A percentile compares a stretch with the other conserved stretches of the same genome.
phyloP scores from a whole-genome alignment of 148 eudicot species.

The Polygonum maritimum region DNA sequence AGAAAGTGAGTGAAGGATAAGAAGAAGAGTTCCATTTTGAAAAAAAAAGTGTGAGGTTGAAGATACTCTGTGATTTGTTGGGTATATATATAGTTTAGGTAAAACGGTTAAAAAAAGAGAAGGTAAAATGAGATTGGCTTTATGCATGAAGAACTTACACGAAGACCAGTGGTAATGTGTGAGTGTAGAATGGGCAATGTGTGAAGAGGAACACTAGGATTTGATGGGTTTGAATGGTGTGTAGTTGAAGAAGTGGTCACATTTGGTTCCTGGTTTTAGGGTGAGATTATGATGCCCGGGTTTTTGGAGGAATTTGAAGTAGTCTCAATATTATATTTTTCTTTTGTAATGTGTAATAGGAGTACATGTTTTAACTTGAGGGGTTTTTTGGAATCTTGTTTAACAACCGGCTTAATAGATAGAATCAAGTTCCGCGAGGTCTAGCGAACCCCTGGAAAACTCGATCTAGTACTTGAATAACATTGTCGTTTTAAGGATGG shows the following conservation, averaged over 20 bases:
- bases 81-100: too few relatives aligned
- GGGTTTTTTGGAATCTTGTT: too few relatives aligned
- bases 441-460: too few relatives aligned
- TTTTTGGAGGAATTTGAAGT: neutral
- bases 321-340: too few relatives aligned
- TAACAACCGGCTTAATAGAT: too few relatives aligned
- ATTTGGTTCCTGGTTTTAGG: neutral
- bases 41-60: neutral
- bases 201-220: neutral
- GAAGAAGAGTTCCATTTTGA: neutral
- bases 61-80: neutral
- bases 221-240: neutral
- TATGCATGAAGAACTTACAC: neutral
- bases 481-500: too few relatives aligned
- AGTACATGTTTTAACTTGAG: too few relatives aligned
- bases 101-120: neutral
- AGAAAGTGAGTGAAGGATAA: conserved; percentile 1
- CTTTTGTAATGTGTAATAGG: too few relatives aligned
- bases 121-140: neutral
- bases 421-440: too few relatives aligned
- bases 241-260: conserved; percentile 4
- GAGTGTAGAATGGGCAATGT: neutral
- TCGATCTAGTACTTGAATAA: too few relatives aligned
- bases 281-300: neutral
- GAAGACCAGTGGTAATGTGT: neutral